These are phyloP conservation scores for Citrus inodora DNA, from an alignment of 345 rosid species.

Conservation along the genomic window DNA sequence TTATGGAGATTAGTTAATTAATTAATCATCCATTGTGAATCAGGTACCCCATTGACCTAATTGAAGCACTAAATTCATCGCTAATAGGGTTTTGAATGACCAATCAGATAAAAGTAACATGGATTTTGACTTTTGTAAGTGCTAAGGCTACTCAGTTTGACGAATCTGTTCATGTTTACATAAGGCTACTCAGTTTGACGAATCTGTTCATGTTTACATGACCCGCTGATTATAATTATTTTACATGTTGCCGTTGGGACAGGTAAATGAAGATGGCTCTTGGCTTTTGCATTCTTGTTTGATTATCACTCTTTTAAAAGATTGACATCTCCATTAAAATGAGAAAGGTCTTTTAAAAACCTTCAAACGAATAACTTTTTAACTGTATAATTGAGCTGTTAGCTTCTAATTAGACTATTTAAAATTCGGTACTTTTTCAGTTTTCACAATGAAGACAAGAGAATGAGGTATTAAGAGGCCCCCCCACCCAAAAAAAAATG, in stretches of 20 bases:
- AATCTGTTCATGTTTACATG: conserved; percentile 17
- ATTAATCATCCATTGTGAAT: conserved; percentile 1
- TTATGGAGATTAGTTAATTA: not conserved
- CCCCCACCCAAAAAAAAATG: not conserved
- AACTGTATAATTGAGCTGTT: no score
- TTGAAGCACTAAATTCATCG: conserved; percentile 31
- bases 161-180: conserved; percentile 16
- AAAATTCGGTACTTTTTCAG: not conserved
- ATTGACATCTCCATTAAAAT: no score
- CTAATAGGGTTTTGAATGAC: conserved; percentile 25
- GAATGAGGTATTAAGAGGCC: not conserved
- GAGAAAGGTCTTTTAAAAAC: no score
- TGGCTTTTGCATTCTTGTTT: no score
- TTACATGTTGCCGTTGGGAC: no score
- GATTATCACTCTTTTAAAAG: no score
- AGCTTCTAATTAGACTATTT: not conserved
- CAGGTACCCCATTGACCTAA: conserved; percentile 21
- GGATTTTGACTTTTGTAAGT: conserved; percentile 29
- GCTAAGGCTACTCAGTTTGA: conserved; percentile 13
- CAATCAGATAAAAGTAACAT: conserved; percentile 23
- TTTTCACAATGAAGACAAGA: not conserved
- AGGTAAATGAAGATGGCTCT: no score
- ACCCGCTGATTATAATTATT: not conserved
- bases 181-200: conserved; percentile 18
- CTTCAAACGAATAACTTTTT: no score